phyloP scores from a whole-genome alignment of 345 rosid genomes.

The Brassica carinata region DNA sequence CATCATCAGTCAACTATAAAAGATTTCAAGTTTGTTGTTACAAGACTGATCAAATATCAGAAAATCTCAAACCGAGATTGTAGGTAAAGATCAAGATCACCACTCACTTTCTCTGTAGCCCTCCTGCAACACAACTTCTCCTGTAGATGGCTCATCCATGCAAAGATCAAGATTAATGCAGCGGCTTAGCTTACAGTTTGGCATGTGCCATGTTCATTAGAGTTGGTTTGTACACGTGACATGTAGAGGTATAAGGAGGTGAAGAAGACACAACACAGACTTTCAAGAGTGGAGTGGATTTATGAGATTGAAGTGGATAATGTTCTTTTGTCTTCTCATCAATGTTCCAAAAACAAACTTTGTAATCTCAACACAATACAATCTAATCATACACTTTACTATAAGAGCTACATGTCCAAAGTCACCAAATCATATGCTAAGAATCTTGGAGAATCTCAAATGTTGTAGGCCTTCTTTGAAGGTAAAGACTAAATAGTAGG shows the following conservation, averaged over 20 bases:
- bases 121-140: conserved; percentile 44
- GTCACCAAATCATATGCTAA: conserved; percentile 27
- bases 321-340: neutral
- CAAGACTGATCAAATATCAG: neutral
- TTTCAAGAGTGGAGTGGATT: conserved; percentile 30
- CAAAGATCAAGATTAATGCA: neutral
- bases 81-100: conserved; percentile 4
- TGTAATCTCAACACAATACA: neutral
- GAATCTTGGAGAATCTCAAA: conserved; percentile 11
- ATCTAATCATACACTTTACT: conserved; percentile 19
- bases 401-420: conserved; percentile 21
- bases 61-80: neutral
- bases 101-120: conserved; percentile 60
- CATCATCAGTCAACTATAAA: conserved; percentile 54
- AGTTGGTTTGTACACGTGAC: conserved; percentile 7
- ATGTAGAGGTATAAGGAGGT: neutral
- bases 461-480: conserved; percentile 29
- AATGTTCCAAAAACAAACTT: neutral
- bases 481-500: conserved; percentile 8
- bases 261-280: conserved; percentile 22
- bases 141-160: conserved; percentile 48
- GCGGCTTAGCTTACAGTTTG: neutral
- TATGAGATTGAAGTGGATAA: neutral
- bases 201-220: conserved; percentile 17
- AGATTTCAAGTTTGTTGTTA: neutral